A percentile compares a stretch with the other conserved stretches of the same genome.
phyloP scores from a whole-genome alignment of 75 land plant genomes.

The Sequoia sempervirens region DNA sequence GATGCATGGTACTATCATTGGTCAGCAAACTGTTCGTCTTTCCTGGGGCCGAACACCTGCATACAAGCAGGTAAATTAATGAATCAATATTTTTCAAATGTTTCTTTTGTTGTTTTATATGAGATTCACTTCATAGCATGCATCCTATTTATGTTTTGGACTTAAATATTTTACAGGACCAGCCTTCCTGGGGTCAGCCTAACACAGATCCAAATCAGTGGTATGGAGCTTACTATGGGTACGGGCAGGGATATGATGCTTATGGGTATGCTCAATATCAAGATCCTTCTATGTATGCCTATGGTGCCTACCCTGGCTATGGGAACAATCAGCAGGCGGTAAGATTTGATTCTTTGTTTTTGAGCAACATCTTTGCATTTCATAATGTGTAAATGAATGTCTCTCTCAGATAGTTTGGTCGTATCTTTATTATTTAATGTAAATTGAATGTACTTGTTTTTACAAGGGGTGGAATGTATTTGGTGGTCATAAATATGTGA shows the following conservation, averaged over 20 bases:
- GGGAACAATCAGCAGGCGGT: conserved; percentile 66
- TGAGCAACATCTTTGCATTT: background rate
- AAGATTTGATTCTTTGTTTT: background rate
- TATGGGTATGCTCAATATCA: conserved; percentile 55
- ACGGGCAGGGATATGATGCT: conserved; percentile 45
- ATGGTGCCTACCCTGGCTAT: conserved; percentile 48
- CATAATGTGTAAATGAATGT: background rate
- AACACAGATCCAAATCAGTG: conserved; percentile 48
- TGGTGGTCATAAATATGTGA: background rate
- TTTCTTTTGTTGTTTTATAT: background rate
- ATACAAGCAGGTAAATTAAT: conserved; percentile 59
- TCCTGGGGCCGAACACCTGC: conserved; percentile 91
- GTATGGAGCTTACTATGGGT: conserved; percentile 55
- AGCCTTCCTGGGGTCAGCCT: conserved; percentile 15
- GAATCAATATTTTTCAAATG: background rate
- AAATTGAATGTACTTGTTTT: background rate
- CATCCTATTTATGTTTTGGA: background rate
- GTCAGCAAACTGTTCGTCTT: conserved; percentile 79
- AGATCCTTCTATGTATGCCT: conserved; percentile 50
- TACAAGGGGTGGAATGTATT: background rate
- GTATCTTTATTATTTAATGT: too few relatives aligned
- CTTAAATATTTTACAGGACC: background rate
- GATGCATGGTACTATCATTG: conserved; percentile 76
- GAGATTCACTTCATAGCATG: background rate
- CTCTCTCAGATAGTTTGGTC: background rate